Percentiles rank a stretch among this genome's conserved stretches.
Conservation (phyloP, 345 rosid species). For the Odontarrhena argentea region DNA sequence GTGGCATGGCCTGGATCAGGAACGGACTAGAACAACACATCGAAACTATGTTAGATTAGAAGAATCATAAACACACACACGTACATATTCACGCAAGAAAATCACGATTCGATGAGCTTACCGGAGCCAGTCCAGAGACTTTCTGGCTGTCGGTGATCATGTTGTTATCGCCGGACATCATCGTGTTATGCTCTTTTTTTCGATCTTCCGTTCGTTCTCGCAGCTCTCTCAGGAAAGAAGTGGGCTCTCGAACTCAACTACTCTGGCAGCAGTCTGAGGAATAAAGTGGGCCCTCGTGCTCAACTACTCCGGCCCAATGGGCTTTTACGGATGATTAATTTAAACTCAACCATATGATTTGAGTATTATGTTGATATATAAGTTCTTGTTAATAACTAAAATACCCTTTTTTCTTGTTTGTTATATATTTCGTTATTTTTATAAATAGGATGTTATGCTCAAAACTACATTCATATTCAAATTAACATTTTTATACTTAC, state of each 20-base stretch:
- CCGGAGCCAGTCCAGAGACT: slow-evolving; percentile 93
- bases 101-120: slow-evolving; percentile 45
- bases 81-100: not conserved
- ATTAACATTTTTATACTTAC: too few species aligned
- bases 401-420: too few species aligned
- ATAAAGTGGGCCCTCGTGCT: not conserved
- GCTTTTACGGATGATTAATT: not conserved
- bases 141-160: slow-evolving; percentile 80
- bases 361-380: too few species aligned
- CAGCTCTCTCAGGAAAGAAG: not conserved
- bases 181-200: slow-evolving; percentile 32
- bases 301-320: slow-evolving; percentile 7
- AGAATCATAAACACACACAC: slow-evolving; percentile 10
- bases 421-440: too few species aligned
- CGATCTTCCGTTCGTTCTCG: slow-evolving; percentile 4
- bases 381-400: too few species aligned
- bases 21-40: slow-evolving; percentile 60
- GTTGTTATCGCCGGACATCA: slow-evolving; percentile 95
- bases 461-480: too few species aligned
- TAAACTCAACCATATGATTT: too few species aligned
- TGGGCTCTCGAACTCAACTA: not conserved
- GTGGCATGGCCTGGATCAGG: slow-evolving; percentile 71
- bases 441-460: too few species aligned
- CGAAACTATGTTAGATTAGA: slow-evolving; percentile 41
- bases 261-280: slow-evolving; percentile 1